Evolutionary conservation across 2,329 filamentous ascomycete genomes (phyloP).

Genomic region (Neocatenulostroma microsporum): DNA sequence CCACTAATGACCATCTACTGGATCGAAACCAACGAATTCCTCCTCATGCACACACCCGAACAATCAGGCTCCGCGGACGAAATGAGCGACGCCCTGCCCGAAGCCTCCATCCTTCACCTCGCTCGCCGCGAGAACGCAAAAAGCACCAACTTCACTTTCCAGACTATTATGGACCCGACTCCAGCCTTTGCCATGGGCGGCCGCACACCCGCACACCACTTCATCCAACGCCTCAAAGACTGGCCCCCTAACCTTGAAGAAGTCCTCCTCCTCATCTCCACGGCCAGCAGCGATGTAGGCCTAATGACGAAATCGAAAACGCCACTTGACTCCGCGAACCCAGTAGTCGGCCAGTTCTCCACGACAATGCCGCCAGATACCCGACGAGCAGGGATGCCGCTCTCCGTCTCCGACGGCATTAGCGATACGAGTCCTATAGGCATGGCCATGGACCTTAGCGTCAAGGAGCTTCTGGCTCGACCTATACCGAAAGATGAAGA

Average conservation of each 20-base stretch:
- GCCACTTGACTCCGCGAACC: conserved; percentile 9
- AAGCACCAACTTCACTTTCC: conserved; percentile 57
- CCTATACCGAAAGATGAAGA: conserved; percentile 52
- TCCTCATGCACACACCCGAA: conserved; percentile 66
- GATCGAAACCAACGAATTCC: conserved; percentile 61
- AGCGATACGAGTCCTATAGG: conserved; percentile 74
- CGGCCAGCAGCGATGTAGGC: conserved; percentile 69
- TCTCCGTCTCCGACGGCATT: conserved; percentile 51
- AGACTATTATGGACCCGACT: conserved; percentile 58
- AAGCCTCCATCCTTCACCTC: conserved; percentile 65
- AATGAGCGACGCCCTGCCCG: conserved; percentile 1
- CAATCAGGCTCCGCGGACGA: conserved; percentile 7
- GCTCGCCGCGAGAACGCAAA: conserved; percentile 57
- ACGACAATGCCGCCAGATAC: conserved; percentile 67
- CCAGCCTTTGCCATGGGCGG: conserved; percentile 61
- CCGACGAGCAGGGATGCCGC: conserved; percentile 64
- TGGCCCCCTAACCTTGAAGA: conserved; percentile 77
- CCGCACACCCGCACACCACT: conserved; percentile 61
- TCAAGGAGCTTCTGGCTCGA: conserved; percentile 14
- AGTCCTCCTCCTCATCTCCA: conserved; percentile 72
- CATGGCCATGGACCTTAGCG: conserved; percentile 61
- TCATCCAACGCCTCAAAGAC: conserved; percentile 65
- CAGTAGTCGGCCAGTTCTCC: conserved; percentile 7
- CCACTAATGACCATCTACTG: conserved; percentile 58
- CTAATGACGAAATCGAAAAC: conserved; percentile 64